Conservation (phyloP, 108 stramenopile species). For the Nitzschia palea region DNA sequence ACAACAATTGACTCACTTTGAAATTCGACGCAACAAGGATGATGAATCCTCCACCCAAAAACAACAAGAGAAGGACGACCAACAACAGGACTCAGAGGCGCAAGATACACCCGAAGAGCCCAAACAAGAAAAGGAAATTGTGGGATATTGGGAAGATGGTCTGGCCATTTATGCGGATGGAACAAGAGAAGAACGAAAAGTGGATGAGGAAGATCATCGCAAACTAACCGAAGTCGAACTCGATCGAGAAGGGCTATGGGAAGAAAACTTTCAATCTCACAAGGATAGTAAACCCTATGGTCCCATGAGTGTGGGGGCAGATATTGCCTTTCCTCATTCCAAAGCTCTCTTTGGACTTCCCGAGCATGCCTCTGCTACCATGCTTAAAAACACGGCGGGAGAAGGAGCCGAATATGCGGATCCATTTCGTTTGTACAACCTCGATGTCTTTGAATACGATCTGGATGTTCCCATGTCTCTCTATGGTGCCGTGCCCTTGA, state of each 20-base stretch:
- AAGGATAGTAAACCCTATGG: conserved; percentile 90
- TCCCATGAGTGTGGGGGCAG: conserved; percentile 94
- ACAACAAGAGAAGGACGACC: conserved; percentile 33
- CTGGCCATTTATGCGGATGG: conserved; percentile 89
- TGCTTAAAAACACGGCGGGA: conserved; percentile 82
- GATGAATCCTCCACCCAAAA: not conserved
- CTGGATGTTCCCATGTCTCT: conserved; percentile 97
- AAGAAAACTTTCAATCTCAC: conserved; percentile 91
- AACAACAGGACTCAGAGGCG: conserved; percentile 29
- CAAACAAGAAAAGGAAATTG: conserved; percentile 80
- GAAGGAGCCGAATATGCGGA: conserved; percentile 80
- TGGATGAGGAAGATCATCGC: conserved; percentile 53
- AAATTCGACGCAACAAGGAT: conserved; percentile 70
- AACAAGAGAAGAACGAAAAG: conserved; percentile 72
- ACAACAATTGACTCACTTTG: conserved; percentile 81
- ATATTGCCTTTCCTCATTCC: conserved; percentile 86
- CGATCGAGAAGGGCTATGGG: conserved; percentile 87
- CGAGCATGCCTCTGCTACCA: conserved; percentile 93
- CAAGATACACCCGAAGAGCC: conserved; percentile 36
- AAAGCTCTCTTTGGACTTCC: conserved; percentile 93
- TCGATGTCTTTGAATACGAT: conserved; percentile 99
- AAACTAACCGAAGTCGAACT: conserved; percentile 55
- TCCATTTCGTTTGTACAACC: conserved; percentile 98
- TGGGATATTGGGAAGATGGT: conserved; percentile 93
- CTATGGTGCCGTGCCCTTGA: conserved; percentile 94